Base-by-base conservation (phyloP, 1,139 yeast genomes). In the Suhomyces choctaworum region DNA sequence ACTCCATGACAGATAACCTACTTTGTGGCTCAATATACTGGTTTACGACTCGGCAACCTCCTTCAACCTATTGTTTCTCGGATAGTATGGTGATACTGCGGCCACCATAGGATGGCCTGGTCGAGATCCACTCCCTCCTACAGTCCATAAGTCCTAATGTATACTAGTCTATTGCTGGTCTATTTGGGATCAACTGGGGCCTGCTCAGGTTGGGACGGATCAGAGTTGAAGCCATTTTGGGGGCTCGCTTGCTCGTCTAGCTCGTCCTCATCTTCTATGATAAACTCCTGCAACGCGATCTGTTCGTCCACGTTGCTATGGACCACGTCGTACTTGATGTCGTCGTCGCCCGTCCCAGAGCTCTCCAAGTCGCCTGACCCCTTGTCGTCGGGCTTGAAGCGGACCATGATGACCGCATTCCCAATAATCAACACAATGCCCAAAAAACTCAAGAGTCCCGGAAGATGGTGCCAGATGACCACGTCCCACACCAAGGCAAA, bases 401-500 rank as follows among this genome's bases (percentile, higher is more conserved):
- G 64, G 20, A 86, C 66, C 10, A 84, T 81, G 31, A 74, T 62
- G 14, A 76, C 58, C 0, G 95, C 92, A 40, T 86, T 75, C 1
- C 78, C 76, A 16, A 86, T 58, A 45, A 88, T 86, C 25, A 88
- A 64, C 0, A 70, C 41, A 38, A 83, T 82, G 1, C 97, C 97
- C 25, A 80, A 50, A 47, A 79, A 62, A 42, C 90, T 81, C 64
- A 85, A 70, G 16, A 77, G 39, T 15, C 80, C 82, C 0, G 96
- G 96, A 22, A 80, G 58, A 52, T 82, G 88, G 39, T 78, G 73
- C 81, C 89, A 88, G 25, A 88, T 65, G 1, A 78, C 39, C 24
- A 79, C 64, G 52, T 89, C 96, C 79, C 90, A 82, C 22, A 83
- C 45, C n/a, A 87, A 63, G 0, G 96, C 92, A 62, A 83, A 87